Conservation (phyloP, 2,329 filamentous ascomycete species). For the Penicillium sp. region DNA sequence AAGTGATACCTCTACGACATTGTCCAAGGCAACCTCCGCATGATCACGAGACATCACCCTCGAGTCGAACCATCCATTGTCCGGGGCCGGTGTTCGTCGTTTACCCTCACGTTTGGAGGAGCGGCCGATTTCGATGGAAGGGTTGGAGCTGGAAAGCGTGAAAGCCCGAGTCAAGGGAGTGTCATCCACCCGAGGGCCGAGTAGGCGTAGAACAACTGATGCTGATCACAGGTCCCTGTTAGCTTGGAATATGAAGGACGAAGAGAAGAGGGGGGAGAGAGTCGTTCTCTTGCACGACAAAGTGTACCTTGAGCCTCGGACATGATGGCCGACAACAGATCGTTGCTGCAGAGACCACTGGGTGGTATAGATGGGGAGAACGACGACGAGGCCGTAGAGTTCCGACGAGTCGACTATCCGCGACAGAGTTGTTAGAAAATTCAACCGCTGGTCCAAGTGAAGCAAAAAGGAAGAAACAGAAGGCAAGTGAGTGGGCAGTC, state of each 20-base stretch:
- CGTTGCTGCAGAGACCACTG: neutral
- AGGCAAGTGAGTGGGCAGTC: neutral
- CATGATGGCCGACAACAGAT: conserved; percentile 14
- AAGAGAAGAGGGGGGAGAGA: too few relatives aligned
- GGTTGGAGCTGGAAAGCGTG: conserved; percentile 24
- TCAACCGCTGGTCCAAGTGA: neutral
- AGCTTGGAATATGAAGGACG: neutral
- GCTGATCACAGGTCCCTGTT: conserved; percentile 17
- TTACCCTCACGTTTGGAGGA: conserved; percentile 36
- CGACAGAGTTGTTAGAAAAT: too few relatives aligned
- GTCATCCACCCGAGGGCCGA: conserved; percentile 23
- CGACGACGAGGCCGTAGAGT: neutral
- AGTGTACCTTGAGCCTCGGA: conserved; percentile 21
- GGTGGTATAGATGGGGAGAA: neutral
- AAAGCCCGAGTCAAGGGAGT: conserved; percentile 28
- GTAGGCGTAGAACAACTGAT: conserved; percentile 28
- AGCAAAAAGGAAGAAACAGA: neutral
- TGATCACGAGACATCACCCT: conserved; percentile 45
- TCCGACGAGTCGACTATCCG: too few relatives aligned
- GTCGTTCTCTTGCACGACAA: neutral
- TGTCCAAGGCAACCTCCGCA: conserved; percentile 31
- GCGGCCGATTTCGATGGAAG: conserved; percentile 35
- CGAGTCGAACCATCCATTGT: conserved; percentile 44
- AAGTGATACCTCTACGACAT: conserved; percentile 24
- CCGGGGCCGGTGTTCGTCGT: conserved; percentile 28